Base-by-base conservation (phyloP, 1,284 basidiomycete species). In the Fistulinella staudtii region DNA sequence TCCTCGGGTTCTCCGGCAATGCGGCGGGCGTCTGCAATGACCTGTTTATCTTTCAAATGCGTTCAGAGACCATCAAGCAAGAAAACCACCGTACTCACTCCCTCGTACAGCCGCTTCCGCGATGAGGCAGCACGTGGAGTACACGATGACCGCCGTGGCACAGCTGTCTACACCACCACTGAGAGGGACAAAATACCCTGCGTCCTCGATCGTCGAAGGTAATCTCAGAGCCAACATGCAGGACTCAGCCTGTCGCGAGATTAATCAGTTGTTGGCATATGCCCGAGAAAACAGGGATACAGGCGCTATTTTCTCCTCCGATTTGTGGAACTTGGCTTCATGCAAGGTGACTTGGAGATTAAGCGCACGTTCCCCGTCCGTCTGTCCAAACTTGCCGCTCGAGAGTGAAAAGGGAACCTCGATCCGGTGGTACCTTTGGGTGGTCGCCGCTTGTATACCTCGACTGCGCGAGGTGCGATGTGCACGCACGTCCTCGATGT, bases 221-320 rank as follows among this genome's bases (percentile, higher is more conserved):
- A 99, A 66, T 99, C 96, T 96, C 95, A 99, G 8, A 99, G 75
- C 95, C 95, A 99, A 63, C 95, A 99, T 4, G 95, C 96, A 1
- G 95, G 95, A 5, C 95, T 96, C 3, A 97, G 73, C 2, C 93
- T 96, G 27, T 43, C 35, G 10, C 40, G 29, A 20, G n/a, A 55
- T 31, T 51, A 49, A 29, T 18, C 18, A 49, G 20, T 39, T 14
- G 14, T 24, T 3, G 13, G 14, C n/a, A 9, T 17, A 8, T 15
- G 9, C 21, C 20, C 4, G 42, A 35, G 39, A 34, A 27, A 8
- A 25, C 5, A 33, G 25, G 8, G 23, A 8, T 4, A 39, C 90
- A 59, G 55, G 94, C 91, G 95, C 94, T 51, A 99, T 97, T 69
- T 99, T 96, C 65, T 98, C 94, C 65, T 97, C 93, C 0, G 95